Conservation (phyloP, 2,329 filamentous ascomycete species). For the Zymoseptoria crescenta region DNA sequence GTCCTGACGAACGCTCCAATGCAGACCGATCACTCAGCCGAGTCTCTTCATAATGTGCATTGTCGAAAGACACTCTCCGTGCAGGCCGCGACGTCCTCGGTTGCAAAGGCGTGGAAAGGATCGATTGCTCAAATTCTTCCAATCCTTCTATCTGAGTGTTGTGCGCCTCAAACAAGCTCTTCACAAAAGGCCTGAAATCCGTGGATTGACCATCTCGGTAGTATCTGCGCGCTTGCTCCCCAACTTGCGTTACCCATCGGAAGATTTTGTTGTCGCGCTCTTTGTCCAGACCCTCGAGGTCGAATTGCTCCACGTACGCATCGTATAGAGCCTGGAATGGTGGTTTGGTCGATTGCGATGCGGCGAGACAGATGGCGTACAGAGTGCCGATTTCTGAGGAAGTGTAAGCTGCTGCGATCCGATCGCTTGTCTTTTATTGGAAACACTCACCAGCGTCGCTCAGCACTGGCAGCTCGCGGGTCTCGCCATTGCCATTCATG, state of each 20-base stretch:
- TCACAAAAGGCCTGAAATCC: constrained; percentile 23
- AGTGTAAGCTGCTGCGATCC: neutral
- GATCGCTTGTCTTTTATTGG: neutral
- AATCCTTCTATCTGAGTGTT: constrained; percentile 6
- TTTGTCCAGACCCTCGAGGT: constrained; percentile 59
- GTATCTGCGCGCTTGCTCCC: constrained; percentile 38
- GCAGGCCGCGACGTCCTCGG: constrained; percentile 1
- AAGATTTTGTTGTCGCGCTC: constrained; percentile 69
- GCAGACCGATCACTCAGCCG: constrained; percentile 31
- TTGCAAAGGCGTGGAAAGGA: neutral
- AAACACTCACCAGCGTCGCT: constrained; percentile 33
- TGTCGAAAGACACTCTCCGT: constrained; percentile 50
- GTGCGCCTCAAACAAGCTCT: constrained; percentile 21
- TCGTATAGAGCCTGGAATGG: constrained; percentile 72
- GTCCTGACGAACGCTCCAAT: constrained; percentile 3
- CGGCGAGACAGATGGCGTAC: constrained; percentile 65
- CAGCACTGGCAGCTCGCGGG: constrained; percentile 34
- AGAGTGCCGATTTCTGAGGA: constrained; percentile 66
- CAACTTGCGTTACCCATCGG: constrained; percentile 71
- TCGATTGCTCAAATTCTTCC: neutral
- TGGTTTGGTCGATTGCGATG: constrained; percentile 58
- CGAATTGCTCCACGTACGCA: constrained; percentile 72
- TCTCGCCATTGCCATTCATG: constrained; percentile 25
- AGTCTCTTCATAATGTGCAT: constrained; percentile 47
- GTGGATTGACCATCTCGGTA: constrained; percentile 11